phyloP scores from a whole-genome alignment of 805 yeast genomes.

The Naumovozyma castellii region DNA sequence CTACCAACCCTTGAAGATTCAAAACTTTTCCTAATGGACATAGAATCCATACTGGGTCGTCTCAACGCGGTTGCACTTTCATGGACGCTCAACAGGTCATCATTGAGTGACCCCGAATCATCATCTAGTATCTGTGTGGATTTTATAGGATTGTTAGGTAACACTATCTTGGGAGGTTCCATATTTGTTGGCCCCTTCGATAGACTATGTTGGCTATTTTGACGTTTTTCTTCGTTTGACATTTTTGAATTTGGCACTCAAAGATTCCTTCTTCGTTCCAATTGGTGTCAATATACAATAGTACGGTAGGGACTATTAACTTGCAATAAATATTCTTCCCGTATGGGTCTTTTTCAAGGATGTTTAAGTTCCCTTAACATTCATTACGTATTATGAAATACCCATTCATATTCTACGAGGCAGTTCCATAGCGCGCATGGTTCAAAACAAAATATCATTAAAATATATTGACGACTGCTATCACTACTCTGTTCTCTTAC shows the following conservation, averaged over 20 bases:
- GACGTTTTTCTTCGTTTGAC: neutral
- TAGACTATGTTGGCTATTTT: neutral
- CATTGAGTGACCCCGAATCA: constrained; percentile 23
- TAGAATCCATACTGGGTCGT: constrained; percentile 19
- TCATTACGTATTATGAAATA: too few relatives aligned
- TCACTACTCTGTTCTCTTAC: too few relatives aligned
- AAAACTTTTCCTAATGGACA: constrained; percentile 23
- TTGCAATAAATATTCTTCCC: too few relatives aligned
- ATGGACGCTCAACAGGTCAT: constrained; percentile 27
- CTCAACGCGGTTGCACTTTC: constrained; percentile 12
- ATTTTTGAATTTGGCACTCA: neutral
- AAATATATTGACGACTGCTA: too few relatives aligned
- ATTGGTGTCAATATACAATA: too few relatives aligned
- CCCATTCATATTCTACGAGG: too few relatives aligned
- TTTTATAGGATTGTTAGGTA: constrained; percentile 1
- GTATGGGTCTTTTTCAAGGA: too few relatives aligned
- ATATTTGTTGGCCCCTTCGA: neutral
- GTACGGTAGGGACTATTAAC: too few relatives aligned
- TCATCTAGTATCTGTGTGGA: constrained; percentile 9
- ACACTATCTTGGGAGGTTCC: constrained; percentile 2
- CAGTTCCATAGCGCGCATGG: too few relatives aligned
- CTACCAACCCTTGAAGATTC: constrained; percentile 24
- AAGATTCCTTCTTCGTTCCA: neutral
- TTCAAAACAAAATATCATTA: too few relatives aligned
- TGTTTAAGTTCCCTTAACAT: too few relatives aligned